Evolutionary conservation across 306 rosid species (phyloP).

Genomic region (Prunus dulcis): DNA sequence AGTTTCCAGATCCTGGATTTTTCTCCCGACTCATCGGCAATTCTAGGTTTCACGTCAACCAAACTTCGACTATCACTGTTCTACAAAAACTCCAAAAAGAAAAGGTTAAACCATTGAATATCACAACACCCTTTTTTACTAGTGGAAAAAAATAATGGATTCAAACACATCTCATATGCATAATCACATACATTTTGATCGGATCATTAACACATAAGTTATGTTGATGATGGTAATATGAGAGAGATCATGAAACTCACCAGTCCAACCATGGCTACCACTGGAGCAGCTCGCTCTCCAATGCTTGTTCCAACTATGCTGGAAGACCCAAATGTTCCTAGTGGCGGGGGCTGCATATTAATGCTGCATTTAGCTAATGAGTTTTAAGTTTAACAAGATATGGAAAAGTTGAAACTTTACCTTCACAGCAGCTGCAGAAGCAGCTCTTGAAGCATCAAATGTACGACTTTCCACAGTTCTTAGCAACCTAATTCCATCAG

Average conservation of each 20-base stretch:
- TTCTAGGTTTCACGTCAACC: slow-evolving; percentile 89
- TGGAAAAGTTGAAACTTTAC: slow-evolving; percentile 35
- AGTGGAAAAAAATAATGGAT: background rate
- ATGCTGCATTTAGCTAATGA: slow-evolving; percentile 21
- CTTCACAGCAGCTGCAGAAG: slow-evolving; percentile 86
- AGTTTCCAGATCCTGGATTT: slow-evolving; percentile 91
- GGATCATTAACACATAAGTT: background rate
- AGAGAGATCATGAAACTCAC: slow-evolving; percentile 48
- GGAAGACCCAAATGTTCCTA: slow-evolving; percentile 63
- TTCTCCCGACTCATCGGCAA: slow-evolving; percentile 71
- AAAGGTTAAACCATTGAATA: slow-evolving; percentile 19
- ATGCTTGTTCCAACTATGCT: slow-evolving; percentile 79
- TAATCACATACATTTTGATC: slow-evolving; percentile 4
- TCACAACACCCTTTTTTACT: background rate
- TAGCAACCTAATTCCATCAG: slow-evolving; percentile 85
- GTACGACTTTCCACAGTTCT: slow-evolving; percentile 78
- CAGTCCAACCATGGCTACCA: slow-evolving; percentile 70
- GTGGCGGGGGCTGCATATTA: slow-evolving; percentile 56
- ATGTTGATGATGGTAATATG: background rate
- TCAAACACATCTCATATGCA: slow-evolving; percentile 18
- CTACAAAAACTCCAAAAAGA: slow-evolving; percentile 38
- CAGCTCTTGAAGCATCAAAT: slow-evolving; percentile 85
- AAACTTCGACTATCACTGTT: slow-evolving; percentile 76
- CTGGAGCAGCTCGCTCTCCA: slow-evolving; percentile 79
- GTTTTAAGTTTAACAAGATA: background rate